Evolutionary conservation across 2,329 filamentous ascomycete genomes (phyloP).

Genomic region (Ophiostoma sp.): DNA sequence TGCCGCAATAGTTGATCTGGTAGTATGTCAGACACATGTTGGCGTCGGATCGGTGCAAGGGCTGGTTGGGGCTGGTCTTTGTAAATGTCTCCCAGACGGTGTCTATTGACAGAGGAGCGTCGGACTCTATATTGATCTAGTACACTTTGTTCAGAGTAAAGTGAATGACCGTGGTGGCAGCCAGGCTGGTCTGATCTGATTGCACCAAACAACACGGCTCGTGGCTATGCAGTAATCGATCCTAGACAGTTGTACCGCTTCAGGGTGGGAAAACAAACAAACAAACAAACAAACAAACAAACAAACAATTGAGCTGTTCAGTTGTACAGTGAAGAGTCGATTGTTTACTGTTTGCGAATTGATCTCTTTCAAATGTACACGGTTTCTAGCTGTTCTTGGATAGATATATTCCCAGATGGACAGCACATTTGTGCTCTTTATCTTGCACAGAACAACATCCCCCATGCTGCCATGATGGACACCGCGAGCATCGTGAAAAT

Average conservation of each 20-base stretch:
- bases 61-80: neutral
- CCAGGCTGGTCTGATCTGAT: neutral
- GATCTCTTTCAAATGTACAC: too few relatives aligned
- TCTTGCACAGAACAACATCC: too few relatives aligned
- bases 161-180: neutral
- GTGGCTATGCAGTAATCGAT: neutral
- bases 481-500: too few relatives aligned
- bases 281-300: too few relatives aligned
- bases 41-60: neutral
- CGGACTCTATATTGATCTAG: neutral
- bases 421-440: too few relatives aligned
- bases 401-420: too few relatives aligned
- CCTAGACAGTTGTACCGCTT: neutral
- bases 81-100: neutral
- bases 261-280: too few relatives aligned
- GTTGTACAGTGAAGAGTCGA: too few relatives aligned
- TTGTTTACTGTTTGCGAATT: too few relatives aligned
- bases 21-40: conserved; percentile 18
- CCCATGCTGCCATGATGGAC: too few relatives aligned
- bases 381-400: too few relatives aligned
- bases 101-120: neutral
- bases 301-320: too few relatives aligned
- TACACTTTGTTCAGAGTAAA: neutral
- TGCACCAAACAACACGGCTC: neutral
- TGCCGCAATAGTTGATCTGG: conserved; percentile 15